A percentile compares a stretch with the other conserved stretches of the same genome.
These are phyloP conservation scores for Calocybe cyanea DNA, from an alignment of 768 basidiomycete species.

Conservation along the genomic window DNA sequence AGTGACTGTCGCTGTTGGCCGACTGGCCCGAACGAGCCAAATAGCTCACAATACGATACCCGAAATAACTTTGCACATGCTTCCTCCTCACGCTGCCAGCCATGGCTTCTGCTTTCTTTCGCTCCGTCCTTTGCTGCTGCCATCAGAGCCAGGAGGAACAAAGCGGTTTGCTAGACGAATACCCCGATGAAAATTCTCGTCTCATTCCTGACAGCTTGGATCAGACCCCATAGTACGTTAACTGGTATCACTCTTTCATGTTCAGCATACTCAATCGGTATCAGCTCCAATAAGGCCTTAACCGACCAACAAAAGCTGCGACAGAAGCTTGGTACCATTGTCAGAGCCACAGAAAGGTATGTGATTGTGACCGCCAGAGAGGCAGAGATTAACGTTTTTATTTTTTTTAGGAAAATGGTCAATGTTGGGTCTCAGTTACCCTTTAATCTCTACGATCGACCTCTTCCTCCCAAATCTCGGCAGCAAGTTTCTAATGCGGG, in stretches of 20 bases:
- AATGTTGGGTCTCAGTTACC: conserved; percentile 22
- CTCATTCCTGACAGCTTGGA: conserved; percentile 7
- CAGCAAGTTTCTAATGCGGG: neutral
- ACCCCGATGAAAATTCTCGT: neutral
- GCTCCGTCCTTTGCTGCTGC: conserved; percentile 2
- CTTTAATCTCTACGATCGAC: conserved; percentile 22
- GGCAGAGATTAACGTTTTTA: neutral
- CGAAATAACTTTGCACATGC: too few relatives aligned
- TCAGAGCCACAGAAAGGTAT: conserved; percentile 22
- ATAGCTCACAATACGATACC: too few relatives aligned
- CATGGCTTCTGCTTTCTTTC: conserved; percentile 1
- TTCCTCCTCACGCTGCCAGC: too few relatives aligned
- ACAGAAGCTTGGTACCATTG: conserved; percentile 16
- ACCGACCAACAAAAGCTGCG: conserved; percentile 11
- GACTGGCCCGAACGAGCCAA: too few relatives aligned
- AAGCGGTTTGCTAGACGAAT: neutral
- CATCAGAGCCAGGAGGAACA: neutral
- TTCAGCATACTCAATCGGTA: neutral
- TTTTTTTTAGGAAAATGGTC: conserved; percentile 23
- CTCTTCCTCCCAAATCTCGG: neutral
- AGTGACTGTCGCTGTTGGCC: too few relatives aligned
- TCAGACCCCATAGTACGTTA: neutral
- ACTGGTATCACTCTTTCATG: neutral
- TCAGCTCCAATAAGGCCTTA: neutral
- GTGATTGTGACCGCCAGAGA: neutral